Base-by-base conservation (phyloP, 1,284 basidiomycete species). In the Leccinum solheimii region DNA sequence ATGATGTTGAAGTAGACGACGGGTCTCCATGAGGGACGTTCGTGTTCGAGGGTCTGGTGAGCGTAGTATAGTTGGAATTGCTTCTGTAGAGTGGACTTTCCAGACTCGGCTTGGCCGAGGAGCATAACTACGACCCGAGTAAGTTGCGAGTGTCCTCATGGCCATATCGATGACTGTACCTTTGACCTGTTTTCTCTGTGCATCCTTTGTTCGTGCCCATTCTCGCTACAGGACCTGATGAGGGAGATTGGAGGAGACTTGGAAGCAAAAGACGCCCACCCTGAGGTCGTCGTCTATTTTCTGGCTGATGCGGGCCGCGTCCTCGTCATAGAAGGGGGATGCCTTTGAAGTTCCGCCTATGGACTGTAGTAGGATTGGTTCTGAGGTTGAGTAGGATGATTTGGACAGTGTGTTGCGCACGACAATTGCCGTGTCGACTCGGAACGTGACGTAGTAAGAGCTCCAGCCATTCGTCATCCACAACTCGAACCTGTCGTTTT, bases 51-150 rank as follows among this genome's bases (percentile, higher is more conserved):
- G 1, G 85, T 78, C 61, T 84, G 80, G 7, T 87, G 86, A 2
- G 89, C 85, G 68, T 92, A 91, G 74, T 86, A 87, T 1, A 92
- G 80, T 69, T 92, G 90, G 69, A 92, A 91, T 74, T 92, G 88
- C 67, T 91, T 91, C 69, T 88, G 88, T 8, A 92, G 79, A 1
- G 90, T 91, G 0, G 88, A 90, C 73, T 91, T 92, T 56, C 90
- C 90, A 40, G 87, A 89, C 76, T 91, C 90, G 62, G 90, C 88
- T 70, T 92, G 90, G 10, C 90, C 90, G 34, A 92, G 80, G 10
- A 89, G 78, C 79, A 89, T 82, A 11, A 86, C 84, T 86, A 27
- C n/a, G 49, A n/a, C 27, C n/a, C 32, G 9, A 23, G 62, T 59
- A 64, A 72, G 64, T 27, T 16, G 10, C 16, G 48, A 30, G 48